These are phyloP conservation scores for Drechslera avenae DNA, from an alignment of 2,329 filamentous ascomycete genomes.

Conservation along the genomic window DNA sequence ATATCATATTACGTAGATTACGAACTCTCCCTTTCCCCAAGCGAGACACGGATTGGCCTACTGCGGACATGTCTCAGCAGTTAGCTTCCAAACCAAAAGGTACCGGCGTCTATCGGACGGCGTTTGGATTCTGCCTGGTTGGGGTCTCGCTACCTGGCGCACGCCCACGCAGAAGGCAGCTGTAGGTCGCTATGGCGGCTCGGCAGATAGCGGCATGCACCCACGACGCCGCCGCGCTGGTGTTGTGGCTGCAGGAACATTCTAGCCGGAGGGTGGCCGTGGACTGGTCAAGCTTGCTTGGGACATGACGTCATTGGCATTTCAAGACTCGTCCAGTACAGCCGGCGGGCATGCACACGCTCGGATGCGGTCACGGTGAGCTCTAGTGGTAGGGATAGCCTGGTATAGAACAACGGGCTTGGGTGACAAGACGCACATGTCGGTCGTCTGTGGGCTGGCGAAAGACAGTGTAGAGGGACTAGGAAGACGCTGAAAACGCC, in stretches of 20 bases:
- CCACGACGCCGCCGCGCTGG: background rate
- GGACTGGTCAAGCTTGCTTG: constrained; percentile 7
- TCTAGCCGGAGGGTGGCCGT: constrained; percentile 5
- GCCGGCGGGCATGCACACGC: constrained; percentile 19
- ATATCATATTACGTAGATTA: constrained; percentile 7
- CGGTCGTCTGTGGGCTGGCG: background rate
- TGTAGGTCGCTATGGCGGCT: background rate
- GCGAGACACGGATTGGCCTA: background rate
- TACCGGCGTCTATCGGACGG: background rate
- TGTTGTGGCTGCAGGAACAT: constrained; percentile 20
- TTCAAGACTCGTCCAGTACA: background rate
- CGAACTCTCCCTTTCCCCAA: constrained; percentile 2
- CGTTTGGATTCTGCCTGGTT: background rate
- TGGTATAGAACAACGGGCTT: constrained; percentile 4
- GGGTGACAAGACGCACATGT: constrained; percentile 6
- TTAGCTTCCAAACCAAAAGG: background rate
- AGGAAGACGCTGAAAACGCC: constrained; percentile 12
- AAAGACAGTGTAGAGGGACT: background rate
- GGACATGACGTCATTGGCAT: constrained; percentile 28
- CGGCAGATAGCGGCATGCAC: too few relatives aligned
- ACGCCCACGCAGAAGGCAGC: background rate
- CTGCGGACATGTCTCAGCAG: background rate
- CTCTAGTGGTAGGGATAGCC: constrained; percentile 25
- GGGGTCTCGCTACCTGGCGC: constrained; percentile 1
- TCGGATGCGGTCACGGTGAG: constrained; percentile 7